These are phyloP conservation scores for Fusarium oxysporum DNA, from an alignment of 2,329 filamentous ascomycete genomes.

Conservation along the genomic window DNA sequence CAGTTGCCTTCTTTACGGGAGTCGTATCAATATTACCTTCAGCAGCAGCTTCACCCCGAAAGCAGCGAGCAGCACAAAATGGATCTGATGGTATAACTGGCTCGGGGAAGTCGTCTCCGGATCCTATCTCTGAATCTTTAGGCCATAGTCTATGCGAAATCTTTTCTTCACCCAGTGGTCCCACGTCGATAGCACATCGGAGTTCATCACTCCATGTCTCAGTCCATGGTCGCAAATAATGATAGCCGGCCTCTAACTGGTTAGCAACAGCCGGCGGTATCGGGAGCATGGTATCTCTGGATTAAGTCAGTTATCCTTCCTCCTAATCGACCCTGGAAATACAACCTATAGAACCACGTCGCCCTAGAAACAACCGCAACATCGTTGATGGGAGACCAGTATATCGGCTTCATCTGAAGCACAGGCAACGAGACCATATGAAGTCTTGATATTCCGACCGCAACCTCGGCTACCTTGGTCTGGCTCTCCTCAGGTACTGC, in stretches of 20 bases:
- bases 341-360: slow-evolving; percentile 92
- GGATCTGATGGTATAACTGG: slow-evolving; percentile 63
- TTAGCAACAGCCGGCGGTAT: slow-evolving; percentile 89
- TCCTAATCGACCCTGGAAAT: not conserved
- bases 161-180: slow-evolving; percentile 90
- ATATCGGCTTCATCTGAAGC: slow-evolving; percentile 93
- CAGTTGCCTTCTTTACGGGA: slow-evolving; percentile 48
- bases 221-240: slow-evolving; percentile 87
- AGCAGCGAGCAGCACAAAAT: slow-evolving; percentile 70
- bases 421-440: slow-evolving; percentile 88
- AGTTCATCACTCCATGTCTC: slow-evolving; percentile 94
- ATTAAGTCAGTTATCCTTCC: slow-evolving; percentile 28
- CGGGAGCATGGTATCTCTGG: slow-evolving; percentile 86
- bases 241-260: slow-evolving; percentile 90
- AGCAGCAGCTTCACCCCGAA: slow-evolving; percentile 68
- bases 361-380: slow-evolving; percentile 83
- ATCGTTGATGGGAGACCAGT: slow-evolving; percentile 96
- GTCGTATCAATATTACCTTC: slow-evolving; percentile 60
- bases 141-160: slow-evolving; percentile 88
- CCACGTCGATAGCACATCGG: slow-evolving; percentile 89
- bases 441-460: slow-evolving; percentile 89
- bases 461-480: slow-evolving; percentile 66
- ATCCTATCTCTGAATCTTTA: slow-evolving; percentile 54
- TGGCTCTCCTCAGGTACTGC: slow-evolving; percentile 13
- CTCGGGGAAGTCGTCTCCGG: slow-evolving; percentile 46